phyloP scores from a whole-genome alignment of 495 filamentous ascomycete genomes.

The Echria macrotheca region DNA sequence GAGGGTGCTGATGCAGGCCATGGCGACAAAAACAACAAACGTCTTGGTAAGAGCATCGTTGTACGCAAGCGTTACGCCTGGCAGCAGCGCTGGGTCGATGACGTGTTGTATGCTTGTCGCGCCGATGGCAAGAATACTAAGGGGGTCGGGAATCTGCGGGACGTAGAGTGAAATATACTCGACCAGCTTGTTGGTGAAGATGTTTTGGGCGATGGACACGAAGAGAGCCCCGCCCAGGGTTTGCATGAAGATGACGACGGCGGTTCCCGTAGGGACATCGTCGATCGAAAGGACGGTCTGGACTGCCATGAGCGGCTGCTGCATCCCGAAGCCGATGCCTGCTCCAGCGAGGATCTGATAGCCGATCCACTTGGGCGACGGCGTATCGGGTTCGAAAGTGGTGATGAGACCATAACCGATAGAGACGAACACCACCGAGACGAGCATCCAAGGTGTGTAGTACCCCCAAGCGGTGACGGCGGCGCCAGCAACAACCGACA shows the following conservation, averaged over 20 bases:
- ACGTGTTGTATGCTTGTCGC: conserved; percentile 57
- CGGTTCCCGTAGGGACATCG: conserved; percentile 64
- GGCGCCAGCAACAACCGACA: conserved; percentile 56
- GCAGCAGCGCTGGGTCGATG: conserved; percentile 43
- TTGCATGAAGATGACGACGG: conserved; percentile 64
- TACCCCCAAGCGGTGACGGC: conserved; percentile 62
- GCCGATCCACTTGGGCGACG: conserved; percentile 64
- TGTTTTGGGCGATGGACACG: conserved; percentile 67
- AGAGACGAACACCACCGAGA: conserved; percentile 51
- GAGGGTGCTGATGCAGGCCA: conserved; percentile 56
- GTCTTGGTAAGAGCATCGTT: conserved; percentile 61
- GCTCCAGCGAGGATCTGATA: conserved; percentile 66
- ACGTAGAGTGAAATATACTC: conserved; percentile 46
- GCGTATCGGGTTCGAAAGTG: conserved; percentile 54
- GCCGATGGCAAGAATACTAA: conserved; percentile 51
- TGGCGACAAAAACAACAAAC: conserved; percentile 64
- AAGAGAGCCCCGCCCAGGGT: conserved; percentile 69
- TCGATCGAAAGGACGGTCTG: conserved; percentile 57
- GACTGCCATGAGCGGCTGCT: conserved; percentile 62
- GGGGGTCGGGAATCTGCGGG: conserved; percentile 45
- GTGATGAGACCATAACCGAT: conserved; percentile 67
- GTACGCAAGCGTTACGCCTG: conserved; percentile 60
- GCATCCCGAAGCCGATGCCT: conserved; percentile 63
- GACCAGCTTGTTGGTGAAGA: conserved; percentile 69
- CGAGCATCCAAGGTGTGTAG: conserved; percentile 70